Conservation (phyloP, 331 rosid species). For the Telfairia occidentalis region DNA sequence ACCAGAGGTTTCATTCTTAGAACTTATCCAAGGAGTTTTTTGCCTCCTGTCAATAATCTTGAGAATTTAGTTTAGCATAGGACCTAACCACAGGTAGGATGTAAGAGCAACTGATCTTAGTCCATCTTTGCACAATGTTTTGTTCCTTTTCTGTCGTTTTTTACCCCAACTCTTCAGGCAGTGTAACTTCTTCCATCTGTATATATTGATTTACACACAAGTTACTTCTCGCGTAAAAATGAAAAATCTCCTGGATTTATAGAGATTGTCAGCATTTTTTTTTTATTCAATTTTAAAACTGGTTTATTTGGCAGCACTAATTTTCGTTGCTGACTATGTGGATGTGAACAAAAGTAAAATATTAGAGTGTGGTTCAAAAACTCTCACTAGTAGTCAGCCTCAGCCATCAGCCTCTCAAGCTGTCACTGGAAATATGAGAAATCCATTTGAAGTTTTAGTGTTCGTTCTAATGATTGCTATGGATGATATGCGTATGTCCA, state of each 20-base stretch:
- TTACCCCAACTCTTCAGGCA: neutral
- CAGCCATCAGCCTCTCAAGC: neutral
- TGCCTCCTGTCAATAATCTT: conserved; percentile 16
- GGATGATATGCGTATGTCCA: neutral
- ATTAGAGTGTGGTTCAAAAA: neutral
- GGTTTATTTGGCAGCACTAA: neutral
- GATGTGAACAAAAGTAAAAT: neutral
- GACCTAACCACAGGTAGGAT: conserved; percentile 25
- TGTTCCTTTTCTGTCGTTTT: neutral
- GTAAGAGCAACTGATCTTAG: conserved; percentile 7
- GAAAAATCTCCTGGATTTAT: neutral
- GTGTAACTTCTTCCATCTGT: neutral
- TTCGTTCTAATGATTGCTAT: neutral
- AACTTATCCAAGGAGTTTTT: conserved; percentile 19
- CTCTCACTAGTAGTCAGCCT: neutral
- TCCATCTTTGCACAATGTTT: neutral
- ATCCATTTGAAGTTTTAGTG: neutral
- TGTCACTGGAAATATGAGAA: neutral
- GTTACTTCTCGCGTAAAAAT: neutral
- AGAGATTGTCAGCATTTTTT: neutral
- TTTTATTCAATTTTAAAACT: neutral
- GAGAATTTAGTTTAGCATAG: conserved; percentile 22
- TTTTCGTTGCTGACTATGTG: neutral
- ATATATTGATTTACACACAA: neutral
- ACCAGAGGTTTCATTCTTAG: neutral